phyloP scores from a whole-genome alignment of 2,329 filamentous ascomycete genomes.

The Myriosclerotinia curreyana region DNA sequence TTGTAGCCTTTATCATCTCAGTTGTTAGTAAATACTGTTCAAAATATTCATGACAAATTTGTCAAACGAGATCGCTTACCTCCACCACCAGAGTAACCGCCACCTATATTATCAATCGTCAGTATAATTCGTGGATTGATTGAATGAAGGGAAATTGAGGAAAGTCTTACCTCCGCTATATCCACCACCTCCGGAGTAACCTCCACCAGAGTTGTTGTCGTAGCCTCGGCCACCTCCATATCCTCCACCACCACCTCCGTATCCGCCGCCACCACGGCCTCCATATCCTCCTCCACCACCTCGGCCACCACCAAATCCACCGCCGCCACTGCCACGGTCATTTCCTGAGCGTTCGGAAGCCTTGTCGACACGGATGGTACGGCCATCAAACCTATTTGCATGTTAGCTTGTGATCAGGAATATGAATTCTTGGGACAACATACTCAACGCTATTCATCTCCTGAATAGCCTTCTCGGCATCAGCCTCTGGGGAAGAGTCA shows the following conservation, averaged over 20 bases:
- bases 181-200: slow-evolving; percentile 31
- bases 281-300: slow-evolving; percentile 41
- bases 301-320: slow-evolving; percentile 38
- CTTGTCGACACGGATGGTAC: slow-evolving; percentile 92
- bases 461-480: slow-evolving; percentile 73
- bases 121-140: not conserved
- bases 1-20: slow-evolving; percentile 20
- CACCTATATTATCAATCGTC: slow-evolving; percentile 8
- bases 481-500: slow-evolving; percentile 49
- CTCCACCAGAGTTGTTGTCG: slow-evolving; percentile 38
- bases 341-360: slow-evolving; percentile 57
- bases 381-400: slow-evolving; percentile 76
- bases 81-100: slow-evolving; percentile 26
- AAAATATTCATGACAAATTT: slow-evolving; percentile 15
- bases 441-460: slow-evolving; percentile 90
- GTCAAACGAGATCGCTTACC: slow-evolving; percentile 28
- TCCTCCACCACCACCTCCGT: slow-evolving; percentile 47
- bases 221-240: slow-evolving; percentile 37
- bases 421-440: slow-evolving; percentile 40
- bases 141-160: not conserved
- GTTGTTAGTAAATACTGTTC: slow-evolving; percentile 16
- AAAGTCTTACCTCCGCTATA: slow-evolving; percentile 21
- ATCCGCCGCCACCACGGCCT: slow-evolving; percentile 47
- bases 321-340: slow-evolving; percentile 39
- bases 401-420: slow-evolving; percentile 24